Base-by-base conservation (phyloP, 768 basidiomycete genomes). In the Kwoniella mangroviensis region DNA sequence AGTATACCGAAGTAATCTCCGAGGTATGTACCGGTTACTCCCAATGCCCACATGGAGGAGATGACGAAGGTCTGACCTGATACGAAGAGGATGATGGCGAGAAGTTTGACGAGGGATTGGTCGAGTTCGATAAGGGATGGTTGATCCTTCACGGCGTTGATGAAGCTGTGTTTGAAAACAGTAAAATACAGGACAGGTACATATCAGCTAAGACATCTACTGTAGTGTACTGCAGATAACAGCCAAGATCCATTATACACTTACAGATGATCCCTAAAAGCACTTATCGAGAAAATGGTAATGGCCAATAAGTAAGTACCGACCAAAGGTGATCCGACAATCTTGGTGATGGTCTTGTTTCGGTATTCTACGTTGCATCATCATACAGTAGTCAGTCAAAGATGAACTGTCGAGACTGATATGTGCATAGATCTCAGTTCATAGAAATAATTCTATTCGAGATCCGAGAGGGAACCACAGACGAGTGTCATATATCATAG, bases 301-400 rank as follows among this genome's bases (percentile, higher is more conserved):
- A 89, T 52, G 3, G 95, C 90, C 34, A 99, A 88, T 79, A 91
- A 89, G 84, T 98, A 98, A 81, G 93, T 94, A 0, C 93, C 96
- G 62, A 87, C 78, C 59, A 86, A 85, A 24, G 91, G 81, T 72
- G 92, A 91, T 12, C 91, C 88, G 67, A 94, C 91, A 13, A 92
- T 69, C 74, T 90, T 90, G 70, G 94, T 95, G 68, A 98, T 89
- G 0, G 92, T 91, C 83, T 91, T 93, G 84, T 94, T 91, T 70
- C 85, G 88, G 84, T 92, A 92, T 77, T 91, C 90, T 91, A 68
- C 6, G 11, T 5, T 4, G 10, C 13, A 54, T 22, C 41, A 43
- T 17, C 19, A 34, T 26, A 34, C 63, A 56, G 56, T 51, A 26
- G 40, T 49, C 45, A 49, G 45, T 49, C 45, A 49, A 49, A 3